Evolutionary conservation across 768 basidiomycete genomes (phyloP), one percentile per base, ranked within the genome.

Genomic region (Termitomyces sp.): DNA sequence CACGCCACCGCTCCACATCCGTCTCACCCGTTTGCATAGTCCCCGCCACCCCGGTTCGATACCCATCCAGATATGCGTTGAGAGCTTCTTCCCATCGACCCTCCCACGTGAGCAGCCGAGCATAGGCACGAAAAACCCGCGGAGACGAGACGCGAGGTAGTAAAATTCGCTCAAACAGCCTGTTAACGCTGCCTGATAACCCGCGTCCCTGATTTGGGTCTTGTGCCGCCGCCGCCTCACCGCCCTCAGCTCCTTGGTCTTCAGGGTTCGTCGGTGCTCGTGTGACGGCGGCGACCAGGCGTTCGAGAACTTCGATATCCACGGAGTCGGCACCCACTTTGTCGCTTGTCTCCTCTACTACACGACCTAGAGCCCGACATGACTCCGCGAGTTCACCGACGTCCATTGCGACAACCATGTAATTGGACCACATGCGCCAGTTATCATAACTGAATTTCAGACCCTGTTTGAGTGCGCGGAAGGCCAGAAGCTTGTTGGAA

Each of bases 381-480:
- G 93, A 87, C 68, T 99, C 96, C 1, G 84, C 78, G 50, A 98
- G 79, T 68, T 98, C 94, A 7, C 95, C 96, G 20, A 98, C 90
- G 63, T 98, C 94, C 71, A 97, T 78, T 4, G 92, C 81, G 28
- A 98, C 87, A 66, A 97, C 77, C 88, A 92, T 94, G 77, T 94
- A 98, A 76, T 99, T 99, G 60, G 81, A 80, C 97, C 97, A 99
- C 90, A 99, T 95, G 20, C 93, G 83, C 95, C 96, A 98, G 67
- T 94, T 95, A 28, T 92, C 87, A 69, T 93, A 90, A 50, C 83
- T 82, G 70, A 81, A 84, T 64, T 86, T 87, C 59, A 98, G 80
- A 1, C 97, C 95, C 59, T 92, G 90, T 63, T 90, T 88, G 28
- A 99, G 86, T 2, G 97, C 96, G 18, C 87, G 88, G 79, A 92